Percentiles rank a stretch among this genome's conserved stretches.
phyloP scores from a whole-genome alignment of 2,329 filamentous ascomycete species.

The Sarocladiaceae sp. region DNA sequence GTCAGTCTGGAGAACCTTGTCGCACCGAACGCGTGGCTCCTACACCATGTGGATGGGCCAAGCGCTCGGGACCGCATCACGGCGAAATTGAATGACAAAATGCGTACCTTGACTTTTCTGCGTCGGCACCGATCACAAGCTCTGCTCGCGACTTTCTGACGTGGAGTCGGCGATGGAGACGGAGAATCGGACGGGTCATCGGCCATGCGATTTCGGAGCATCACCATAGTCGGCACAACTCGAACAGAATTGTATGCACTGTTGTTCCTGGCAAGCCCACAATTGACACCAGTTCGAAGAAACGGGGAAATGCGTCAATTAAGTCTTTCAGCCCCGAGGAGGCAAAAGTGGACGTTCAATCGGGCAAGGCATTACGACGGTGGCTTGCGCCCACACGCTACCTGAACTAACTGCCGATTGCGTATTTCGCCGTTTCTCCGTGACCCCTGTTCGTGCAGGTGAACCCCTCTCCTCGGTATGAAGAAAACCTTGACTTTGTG shows the following conservation, averaged over 20 bases:
- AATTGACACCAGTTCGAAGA: too few relatives aligned
- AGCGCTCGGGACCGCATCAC: not conserved
- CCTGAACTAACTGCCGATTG: too few relatives aligned
- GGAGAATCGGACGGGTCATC: conserved; percentile 11
- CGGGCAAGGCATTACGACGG: not conserved
- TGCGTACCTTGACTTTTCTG: conserved; percentile 29
- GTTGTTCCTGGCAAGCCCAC: too few relatives aligned
- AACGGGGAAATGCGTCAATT: not conserved
- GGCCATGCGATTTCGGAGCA: conserved; percentile 15
- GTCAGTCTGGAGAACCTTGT: not conserved
- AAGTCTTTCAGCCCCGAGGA: not conserved
- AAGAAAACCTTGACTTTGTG: not conserved
- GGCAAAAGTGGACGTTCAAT: not conserved
- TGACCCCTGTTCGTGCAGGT: not conserved
- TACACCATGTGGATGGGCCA: not conserved
- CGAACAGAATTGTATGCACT: too few relatives aligned
- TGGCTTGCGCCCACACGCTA: not conserved
- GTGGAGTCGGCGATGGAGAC: conserved; percentile 14
- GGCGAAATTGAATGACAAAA: not conserved
- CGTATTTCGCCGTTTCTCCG: conserved; percentile 6
- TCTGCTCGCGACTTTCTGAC: conserved; percentile 20
- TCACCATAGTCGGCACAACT: not conserved
- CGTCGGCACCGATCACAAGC: conserved; percentile 32
- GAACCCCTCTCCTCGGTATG: not conserved
- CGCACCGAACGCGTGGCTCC: not conserved